Evolutionary conservation across 257 asterid species (phyloP).

Genomic region (Solanum pinnatisectum): DNA sequence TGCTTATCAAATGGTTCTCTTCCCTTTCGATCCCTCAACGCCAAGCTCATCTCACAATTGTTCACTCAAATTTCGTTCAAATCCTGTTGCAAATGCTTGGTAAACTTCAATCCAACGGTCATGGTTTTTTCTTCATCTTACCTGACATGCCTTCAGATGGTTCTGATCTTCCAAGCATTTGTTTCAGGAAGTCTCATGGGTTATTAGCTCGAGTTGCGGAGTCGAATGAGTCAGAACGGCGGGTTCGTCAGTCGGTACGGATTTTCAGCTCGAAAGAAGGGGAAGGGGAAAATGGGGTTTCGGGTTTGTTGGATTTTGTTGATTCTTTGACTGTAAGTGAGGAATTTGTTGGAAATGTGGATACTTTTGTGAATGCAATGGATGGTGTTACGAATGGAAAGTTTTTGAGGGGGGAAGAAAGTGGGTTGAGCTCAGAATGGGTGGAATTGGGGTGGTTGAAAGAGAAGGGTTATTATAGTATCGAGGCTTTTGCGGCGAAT

Average conservation of each 20-base stretch:
- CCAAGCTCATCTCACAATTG: conserved; percentile 61
- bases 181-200: conserved; percentile 71
- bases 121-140: conserved; percentile 60
- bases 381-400: conserved; percentile 59
- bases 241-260: conserved; percentile 43
- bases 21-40: conserved; percentile 73
- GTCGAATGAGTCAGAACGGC: conserved; percentile 30
- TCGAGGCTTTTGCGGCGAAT: conserved; percentile 68
- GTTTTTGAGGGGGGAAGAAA: conserved; percentile 74
- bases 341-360: conserved; percentile 52
- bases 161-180: conserved; percentile 61
- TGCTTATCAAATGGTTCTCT: conserved; percentile 81
- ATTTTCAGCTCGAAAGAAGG: conserved; percentile 75
- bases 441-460: conserved; percentile 86
- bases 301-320: conserved; percentile 11
- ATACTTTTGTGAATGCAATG: conserved; percentile 41
- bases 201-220: conserved; percentile 40
- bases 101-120: conserved; percentile 39
- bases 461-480: conserved; percentile 70
- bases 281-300: conserved; percentile 17
- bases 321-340: conserved; percentile 57
- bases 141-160: conserved; percentile 58
- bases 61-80: conserved; percentile 43
- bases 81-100: conserved; percentile 57
- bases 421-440: conserved; percentile 64